Base-by-base conservation (phyloP, 1,139 yeast species). In the Citeromyces siamensis region DNA sequence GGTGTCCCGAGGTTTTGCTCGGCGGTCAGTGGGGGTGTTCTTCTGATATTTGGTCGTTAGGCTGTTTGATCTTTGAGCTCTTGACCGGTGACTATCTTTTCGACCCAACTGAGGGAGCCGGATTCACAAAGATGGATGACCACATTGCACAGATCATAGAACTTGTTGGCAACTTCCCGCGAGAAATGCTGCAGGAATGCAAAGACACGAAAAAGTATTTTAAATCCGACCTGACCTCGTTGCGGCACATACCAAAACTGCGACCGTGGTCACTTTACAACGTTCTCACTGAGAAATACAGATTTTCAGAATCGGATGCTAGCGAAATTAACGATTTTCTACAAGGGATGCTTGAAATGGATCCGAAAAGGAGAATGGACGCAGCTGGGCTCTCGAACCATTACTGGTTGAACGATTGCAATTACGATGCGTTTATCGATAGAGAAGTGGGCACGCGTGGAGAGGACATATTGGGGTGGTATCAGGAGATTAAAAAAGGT, bases 111-210 rank as follows among this genome's bases (percentile, higher is more conserved):
- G 70, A 68, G 38, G 85, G 86, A 6, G 60, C 62, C 37, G 50
- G 56, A 10, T 83, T 78, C 51, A 59, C 68, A 41, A 80, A 81
- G 51, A 86, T 81, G 52, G 95, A 84, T 47, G 94, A 84, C 54
- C 95, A 84, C 55, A 56, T 84, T 45, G 94, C 94, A 0, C 94
- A 83, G 52, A 80, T 83, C 20, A 71, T 82, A 31, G 94, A 83
- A 57, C 60, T 83, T 31, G 56, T 81, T 33, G 86, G 88, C 2
- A 60, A 64, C 19, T 64, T 74, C 34, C 85, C 90, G 2, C 52
- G 63, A 8, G 61, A 62, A 28, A 61, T 72, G 22, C 59, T 79
- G 34, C 54, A 61, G 35, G 60, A 69, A 28, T 81, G 86, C 42
- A 62, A 64, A 42, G 64, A 69, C 51, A 62, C 75, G 2, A 53